These are phyloP conservation scores for Candida michaelii DNA, from an alignment of 805 yeast species.

Conservation along the genomic window DNA sequence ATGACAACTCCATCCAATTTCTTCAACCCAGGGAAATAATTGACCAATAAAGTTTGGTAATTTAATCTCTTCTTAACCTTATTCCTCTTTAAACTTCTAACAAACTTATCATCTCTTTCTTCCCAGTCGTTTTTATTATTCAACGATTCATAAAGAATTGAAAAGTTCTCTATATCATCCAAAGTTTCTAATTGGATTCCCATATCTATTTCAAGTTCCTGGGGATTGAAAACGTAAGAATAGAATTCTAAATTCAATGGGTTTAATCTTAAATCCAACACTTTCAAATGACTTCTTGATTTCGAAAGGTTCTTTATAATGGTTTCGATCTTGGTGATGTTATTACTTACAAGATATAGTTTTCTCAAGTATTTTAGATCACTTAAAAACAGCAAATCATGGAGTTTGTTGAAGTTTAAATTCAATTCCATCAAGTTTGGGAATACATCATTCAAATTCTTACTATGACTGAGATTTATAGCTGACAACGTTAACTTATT, in stretches of 20 bases:
- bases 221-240: conserved; percentile 54
- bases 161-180: conserved; percentile 54
- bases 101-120: conserved; percentile 33
- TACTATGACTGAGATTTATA: conserved; percentile 36
- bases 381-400: conserved; percentile 32
- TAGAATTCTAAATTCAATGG: conserved; percentile 47
- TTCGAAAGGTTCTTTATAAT: conserved; percentile 32
- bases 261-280: conserved; percentile 51
- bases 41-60: conserved; percentile 36
- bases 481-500: conserved; percentile 47
- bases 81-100: conserved; percentile 22
- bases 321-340: conserved; percentile 32
- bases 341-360: conserved; percentile 47
- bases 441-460: conserved; percentile 35
- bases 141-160: conserved; percentile 45
- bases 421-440: conserved; percentile 50
- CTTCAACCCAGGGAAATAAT: conserved; percentile 31
- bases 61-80: conserved; percentile 23
- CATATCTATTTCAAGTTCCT: conserved; percentile 29
- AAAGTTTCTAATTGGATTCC: conserved; percentile 42
- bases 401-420: conserved; percentile 49
- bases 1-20: conserved; percentile 36
- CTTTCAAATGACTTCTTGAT: conserved; percentile 31
- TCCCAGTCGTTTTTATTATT: conserved; percentile 38
- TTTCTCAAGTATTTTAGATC: conserved; percentile 35